Evolutionary conservation across 345 rosid species (phyloP).

Genomic region (Eucalyptus pauciflora): DNA sequence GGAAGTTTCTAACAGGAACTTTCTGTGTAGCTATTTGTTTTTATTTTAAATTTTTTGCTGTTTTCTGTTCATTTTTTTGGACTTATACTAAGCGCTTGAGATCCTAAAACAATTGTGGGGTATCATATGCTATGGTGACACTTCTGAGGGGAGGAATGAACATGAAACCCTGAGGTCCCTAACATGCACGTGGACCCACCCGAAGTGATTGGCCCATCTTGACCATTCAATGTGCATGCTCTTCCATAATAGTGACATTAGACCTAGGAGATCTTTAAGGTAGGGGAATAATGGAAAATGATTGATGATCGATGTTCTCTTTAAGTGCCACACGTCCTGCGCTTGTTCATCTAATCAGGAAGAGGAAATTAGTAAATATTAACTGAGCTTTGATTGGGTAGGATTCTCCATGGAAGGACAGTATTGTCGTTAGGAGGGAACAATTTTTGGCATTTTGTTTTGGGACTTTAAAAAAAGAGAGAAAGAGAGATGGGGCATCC

Average conservation of each 20-base stretch:
- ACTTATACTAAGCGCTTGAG: conserved; percentile 3
- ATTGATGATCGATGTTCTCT: neutral
- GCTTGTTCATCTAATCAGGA: neutral
- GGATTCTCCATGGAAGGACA: neutral
- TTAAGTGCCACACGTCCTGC: neutral
- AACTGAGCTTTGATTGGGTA: neutral
- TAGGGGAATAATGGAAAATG: neutral
- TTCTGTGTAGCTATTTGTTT: neutral
- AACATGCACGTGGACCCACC: conserved; percentile 23
- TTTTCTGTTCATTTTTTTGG: neutral
- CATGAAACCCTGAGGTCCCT: neutral
- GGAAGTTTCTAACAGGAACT: neutral
- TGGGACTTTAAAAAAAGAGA: neutral
- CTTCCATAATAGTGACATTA: neutral
- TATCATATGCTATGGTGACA: neutral
- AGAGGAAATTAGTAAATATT: neutral
- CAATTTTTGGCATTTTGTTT: conserved; percentile 15
- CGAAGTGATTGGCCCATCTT: conserved; percentile 3
- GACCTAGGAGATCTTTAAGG: neutral
- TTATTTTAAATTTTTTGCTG: neutral
- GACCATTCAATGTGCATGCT: conserved; percentile 2
- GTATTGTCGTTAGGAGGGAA: neutral
- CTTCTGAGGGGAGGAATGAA: conserved; percentile 15
- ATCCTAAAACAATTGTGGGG: conserved; percentile 19
- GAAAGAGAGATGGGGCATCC: conserved; percentile 30